Conservation (phyloP, 345 rosid genomes). For the Brassica carinata region DNA sequence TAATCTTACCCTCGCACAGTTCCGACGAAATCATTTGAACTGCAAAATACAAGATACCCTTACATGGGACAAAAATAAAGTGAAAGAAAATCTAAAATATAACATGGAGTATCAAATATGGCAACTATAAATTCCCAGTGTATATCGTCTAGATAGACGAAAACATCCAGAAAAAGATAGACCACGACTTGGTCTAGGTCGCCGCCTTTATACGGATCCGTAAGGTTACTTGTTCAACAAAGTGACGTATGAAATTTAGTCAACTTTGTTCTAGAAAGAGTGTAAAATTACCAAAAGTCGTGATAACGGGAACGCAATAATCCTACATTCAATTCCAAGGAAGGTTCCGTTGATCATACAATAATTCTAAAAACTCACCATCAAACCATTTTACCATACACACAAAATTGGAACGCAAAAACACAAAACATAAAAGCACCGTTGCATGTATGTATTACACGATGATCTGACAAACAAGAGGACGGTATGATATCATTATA, state of each 20-base stretch:
- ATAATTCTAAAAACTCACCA: neutral
- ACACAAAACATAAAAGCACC: neutral
- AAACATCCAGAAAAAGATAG: neutral
- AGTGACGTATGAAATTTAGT: neutral
- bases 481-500: no score
- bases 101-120: neutral
- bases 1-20: neutral
- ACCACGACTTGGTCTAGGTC: conserved; percentile 25
- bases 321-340: neutral
- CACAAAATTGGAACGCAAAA: neutral
- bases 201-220: neutral
- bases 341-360: neutral
- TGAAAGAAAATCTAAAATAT: neutral
- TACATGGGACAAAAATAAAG: neutral
- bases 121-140: neutral
- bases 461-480: neutral
- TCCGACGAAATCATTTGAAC: conserved; percentile 3
- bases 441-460: neutral
- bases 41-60: neutral
- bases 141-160: neutral
- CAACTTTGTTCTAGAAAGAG: conserved; percentile 10
- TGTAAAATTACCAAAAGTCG: neutral
- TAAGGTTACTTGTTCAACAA: conserved; percentile 27
- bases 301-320: neutral
- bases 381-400: neutral